These are phyloP conservation scores for Solidago caesia DNA, from an alignment of 129 eudicot genomes.

Conservation along the genomic window DNA sequence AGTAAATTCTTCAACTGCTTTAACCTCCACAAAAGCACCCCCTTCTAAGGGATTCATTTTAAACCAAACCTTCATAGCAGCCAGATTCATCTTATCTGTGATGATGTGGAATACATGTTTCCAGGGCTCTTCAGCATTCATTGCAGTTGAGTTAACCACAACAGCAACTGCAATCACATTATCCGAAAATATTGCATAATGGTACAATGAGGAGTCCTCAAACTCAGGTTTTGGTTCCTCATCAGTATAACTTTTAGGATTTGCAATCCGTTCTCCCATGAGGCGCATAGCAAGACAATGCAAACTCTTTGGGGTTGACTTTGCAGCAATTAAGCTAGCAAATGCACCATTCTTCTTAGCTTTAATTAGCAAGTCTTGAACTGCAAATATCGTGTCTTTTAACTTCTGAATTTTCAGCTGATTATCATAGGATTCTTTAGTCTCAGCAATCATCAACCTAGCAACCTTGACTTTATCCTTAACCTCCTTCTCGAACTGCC, in stretches of 20 bases:
- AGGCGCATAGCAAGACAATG: slow-evolving; percentile 97
- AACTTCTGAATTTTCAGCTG: slow-evolving; percentile 86
- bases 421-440: slow-evolving; percentile 89
- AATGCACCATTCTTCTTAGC: slow-evolving; percentile 85
- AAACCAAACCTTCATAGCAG: slow-evolving; percentile 96
- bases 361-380: slow-evolving; percentile 71
- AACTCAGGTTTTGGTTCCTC: slow-evolving; percentile 79
- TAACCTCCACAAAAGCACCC: slow-evolving; percentile 86
- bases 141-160: slow-evolving; percentile 78
- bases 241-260: slow-evolving; percentile 68
- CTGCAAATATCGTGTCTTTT: slow-evolving; percentile 91
- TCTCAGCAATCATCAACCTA: slow-evolving; percentile 68
- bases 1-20: slow-evolving; percentile 56
- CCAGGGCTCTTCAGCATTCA: slow-evolving; percentile 78
- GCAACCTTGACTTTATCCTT: slow-evolving; percentile 84
- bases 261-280: slow-evolving; percentile 76
- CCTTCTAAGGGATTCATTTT: slow-evolving; percentile 71
- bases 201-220: slow-evolving; percentile 75
- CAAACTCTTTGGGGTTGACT: slow-evolving; percentile 92
- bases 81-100: slow-evolving; percentile 75
- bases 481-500: slow-evolving; percentile 91
- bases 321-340: slow-evolving; percentile 84
- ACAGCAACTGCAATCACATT: slow-evolving; percentile 93
- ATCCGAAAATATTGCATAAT: slow-evolving; percentile 88
- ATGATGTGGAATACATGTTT: slow-evolving; percentile 91